phyloP scores from a whole-genome alignment of 1,284 basidiomycete genomes.

The Apiotrichum porosum region DNA sequence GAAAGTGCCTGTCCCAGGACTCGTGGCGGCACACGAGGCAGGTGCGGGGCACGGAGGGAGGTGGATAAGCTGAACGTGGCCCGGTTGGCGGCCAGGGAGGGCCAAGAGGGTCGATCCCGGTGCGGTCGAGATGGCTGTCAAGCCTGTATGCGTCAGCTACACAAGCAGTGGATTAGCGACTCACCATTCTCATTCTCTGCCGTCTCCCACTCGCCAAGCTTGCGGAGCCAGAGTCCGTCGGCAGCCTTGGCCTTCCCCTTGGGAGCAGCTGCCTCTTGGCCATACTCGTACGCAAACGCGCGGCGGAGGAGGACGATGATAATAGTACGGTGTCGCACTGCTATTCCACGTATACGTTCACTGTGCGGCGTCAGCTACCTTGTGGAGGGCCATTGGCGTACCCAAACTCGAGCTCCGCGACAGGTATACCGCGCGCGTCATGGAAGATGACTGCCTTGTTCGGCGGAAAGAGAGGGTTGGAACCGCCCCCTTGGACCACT shows the following conservation, averaged over 20 bases:
- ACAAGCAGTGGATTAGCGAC: constrained; percentile 32
- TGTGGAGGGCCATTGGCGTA: constrained; percentile 14
- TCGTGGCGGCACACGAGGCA: constrained; percentile 6
- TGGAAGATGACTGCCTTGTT: constrained; percentile 94
- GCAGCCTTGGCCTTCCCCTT: constrained; percentile 14
- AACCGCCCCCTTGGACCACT: constrained; percentile 83
- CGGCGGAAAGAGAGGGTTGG: constrained; percentile 83
- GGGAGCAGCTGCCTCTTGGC: constrained; percentile 38
- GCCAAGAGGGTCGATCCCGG: constrained; percentile 73
- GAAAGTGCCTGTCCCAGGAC: constrained; percentile 22
- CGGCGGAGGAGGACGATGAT: constrained; percentile 74
- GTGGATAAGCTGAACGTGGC: constrained; percentile 85
- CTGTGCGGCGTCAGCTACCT: constrained; percentile 44
- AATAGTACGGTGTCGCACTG: constrained; percentile 73
- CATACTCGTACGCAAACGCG: constrained; percentile 73
- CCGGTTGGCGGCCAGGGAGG: constrained; percentile 80
- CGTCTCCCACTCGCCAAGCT: constrained; percentile 82
- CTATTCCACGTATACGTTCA: constrained; percentile 75
- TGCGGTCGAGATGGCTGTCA: constrained; percentile 74
- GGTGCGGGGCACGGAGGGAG: constrained; percentile 63
- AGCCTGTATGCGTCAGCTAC: constrained; percentile 59
- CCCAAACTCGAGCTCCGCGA: constrained; percentile 82
- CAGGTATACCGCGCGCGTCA: constrained; percentile 65
- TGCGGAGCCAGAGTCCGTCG: constrained; percentile 47
- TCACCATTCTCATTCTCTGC: constrained; percentile 78